Evolutionary conservation across 192 early-diverging fungal genomes (phyloP), one percentile per base, ranked within the genome.

Genomic region (Mortierella alpina): DNA sequence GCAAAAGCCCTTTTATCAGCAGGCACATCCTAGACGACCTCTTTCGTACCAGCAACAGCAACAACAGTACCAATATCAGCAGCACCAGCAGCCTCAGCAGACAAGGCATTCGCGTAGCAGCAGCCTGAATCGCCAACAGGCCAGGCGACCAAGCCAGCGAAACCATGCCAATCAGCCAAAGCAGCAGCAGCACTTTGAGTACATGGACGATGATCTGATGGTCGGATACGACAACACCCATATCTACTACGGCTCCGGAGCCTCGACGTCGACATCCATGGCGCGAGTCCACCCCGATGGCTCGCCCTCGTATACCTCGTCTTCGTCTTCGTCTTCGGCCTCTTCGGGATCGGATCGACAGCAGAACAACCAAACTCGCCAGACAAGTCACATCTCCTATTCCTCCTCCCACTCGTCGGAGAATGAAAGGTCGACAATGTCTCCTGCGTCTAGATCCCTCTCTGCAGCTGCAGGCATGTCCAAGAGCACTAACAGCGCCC

Each of bases 151-250:
- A 6, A 61, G 40, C 57, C 55, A 66, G 41, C 63, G 52, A 66
- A 66, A 55, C 53, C 23, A 75, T n/a, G 42, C 44, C 45, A 68
- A 63, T 55, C 69, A 71, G 31, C 31, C 31, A 31, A 31, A 31
- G 31, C 31, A 31, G 31, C 46, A 47, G 22, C 58, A 61, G 44
- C 20, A 61, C 14, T 49, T 68, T 49, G 74, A 76, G 6, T 48
- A 48, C 40, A 22, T 69, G 61, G 74, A 76, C 50, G 74, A 76
- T 52, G 74, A 76, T 48, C 20, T 76, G 52, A 44, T 76, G 48
- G 22, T 76, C 49, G 74, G 67, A 1, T 76, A 76, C 52, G 74
- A 75, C 56, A 67, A 62, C 65, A 57, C 59, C 31, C 66, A 62
- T 7, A 48, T 68, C 66, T 68, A 63, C 52, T 67, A 76, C 45